Evolutionary conservation across 1,139 yeast species (phyloP), one percentile per base, ranked within the genome.

Genomic region (Taiozyma onychis): DNA sequence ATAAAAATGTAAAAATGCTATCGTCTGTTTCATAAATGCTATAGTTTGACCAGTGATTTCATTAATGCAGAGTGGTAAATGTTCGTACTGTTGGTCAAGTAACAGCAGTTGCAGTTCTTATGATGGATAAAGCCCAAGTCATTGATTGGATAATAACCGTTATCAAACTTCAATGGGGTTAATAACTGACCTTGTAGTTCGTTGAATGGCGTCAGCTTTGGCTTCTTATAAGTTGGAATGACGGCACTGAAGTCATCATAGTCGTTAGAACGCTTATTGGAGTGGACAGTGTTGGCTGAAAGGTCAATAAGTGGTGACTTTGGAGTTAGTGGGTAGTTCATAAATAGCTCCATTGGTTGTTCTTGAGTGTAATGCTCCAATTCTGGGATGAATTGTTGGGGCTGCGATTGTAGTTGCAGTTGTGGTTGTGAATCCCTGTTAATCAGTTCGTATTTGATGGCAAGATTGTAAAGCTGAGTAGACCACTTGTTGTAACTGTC

Each of bases 61-160:
- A 37, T 37, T 37, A 37, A 37, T 18, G 24, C 41, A 9, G 41
- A 45, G 21, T 54, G 53, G 30, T 54, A 56, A n/a, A 34, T 48
- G 35, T 57, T 57, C 9, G 59, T 52, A 49, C 53, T 44, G 41
- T 57, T 55, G 5, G 61, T 57, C 46, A 55, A 43, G 11, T 51
- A 46, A 34, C 61, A 57, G 45, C 61, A 57, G 5, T 47, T 4
- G 39, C 61, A 57, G 35, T 57, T 48, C 28, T 39, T 41, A 11
- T 49, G 50, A 39, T 53, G 55, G 4, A 46, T 41, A 44, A 37
- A 18, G 41, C 14, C 8, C 24, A 18, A 21, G 24, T 37, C 24
- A 13, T 32, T 32, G n/a, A 13, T 30, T 32, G 35, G 35, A 32
- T 32, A 32, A 37, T 18, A 37, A 9, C 24, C 43, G 11, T 8